A percentile compares a stretch with the other conserved stretches of the same genome.
Conservation (phyloP, 495 filamentous ascomycete species). For the Penicillium diatomitis region DNA sequence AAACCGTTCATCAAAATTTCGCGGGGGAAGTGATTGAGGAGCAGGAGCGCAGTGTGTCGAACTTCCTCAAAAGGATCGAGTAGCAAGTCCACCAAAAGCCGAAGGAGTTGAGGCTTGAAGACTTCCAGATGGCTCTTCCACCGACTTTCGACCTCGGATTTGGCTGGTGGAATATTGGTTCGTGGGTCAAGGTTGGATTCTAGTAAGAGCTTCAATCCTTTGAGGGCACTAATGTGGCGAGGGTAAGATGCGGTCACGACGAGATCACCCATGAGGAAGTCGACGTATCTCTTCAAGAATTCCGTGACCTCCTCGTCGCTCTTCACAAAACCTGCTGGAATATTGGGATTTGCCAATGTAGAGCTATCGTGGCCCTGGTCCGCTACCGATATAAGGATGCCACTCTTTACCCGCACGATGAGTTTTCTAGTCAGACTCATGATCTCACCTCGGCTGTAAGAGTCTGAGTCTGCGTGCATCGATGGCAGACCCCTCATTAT, state of each 20-base stretch:
- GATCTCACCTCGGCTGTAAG: constrained; percentile 70
- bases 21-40: constrained; percentile 43
- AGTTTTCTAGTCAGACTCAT: constrained; percentile 58
- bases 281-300: constrained; percentile 61
- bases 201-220: constrained; percentile 51
- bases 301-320: constrained; percentile 37
- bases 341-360: constrained; percentile 5
- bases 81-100: constrained; percentile 63
- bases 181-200: constrained; percentile 43
- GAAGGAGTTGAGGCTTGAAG: constrained; percentile 37
- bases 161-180: constrained; percentile 17
- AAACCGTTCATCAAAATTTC: constrained; percentile 15
- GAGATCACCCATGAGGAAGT: constrained; percentile 64
- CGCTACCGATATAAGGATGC: constrained; percentile 11
- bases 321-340: constrained; percentile 9
- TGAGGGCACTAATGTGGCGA: constrained; percentile 72
- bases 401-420: constrained; percentile 50
- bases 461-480: constrained; percentile 74
- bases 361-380: not conserved
- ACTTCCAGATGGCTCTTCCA: constrained; percentile 50
- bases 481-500: constrained; percentile 53
- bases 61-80: constrained; percentile 93
- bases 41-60: constrained; percentile 49
- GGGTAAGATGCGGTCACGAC: constrained; percentile 73
- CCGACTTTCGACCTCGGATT: constrained; percentile 15